phyloP scores from a whole-genome alignment of 2,329 filamentous ascomycete genomes.

The Salinomyces thailandicus region DNA sequence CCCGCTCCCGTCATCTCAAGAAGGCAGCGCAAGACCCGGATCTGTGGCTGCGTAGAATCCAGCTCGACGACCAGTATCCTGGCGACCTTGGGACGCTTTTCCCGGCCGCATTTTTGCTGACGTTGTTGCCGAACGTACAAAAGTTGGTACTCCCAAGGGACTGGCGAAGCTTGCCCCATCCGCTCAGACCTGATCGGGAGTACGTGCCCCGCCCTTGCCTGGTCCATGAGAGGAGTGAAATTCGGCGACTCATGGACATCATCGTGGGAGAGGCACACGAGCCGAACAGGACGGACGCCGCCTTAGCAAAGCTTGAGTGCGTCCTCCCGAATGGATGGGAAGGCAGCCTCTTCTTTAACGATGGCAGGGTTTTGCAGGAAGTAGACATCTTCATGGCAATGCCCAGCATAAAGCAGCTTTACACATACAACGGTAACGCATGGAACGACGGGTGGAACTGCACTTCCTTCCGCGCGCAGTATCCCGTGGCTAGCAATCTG shows the following conservation, averaged over 20 bases:
- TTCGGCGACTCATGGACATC: neutral
- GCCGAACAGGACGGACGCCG: neutral
- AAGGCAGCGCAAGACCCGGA: no score
- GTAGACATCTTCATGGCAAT: conserved; percentile 6
- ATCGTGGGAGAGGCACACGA: neutral
- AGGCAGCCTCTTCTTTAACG: no score
- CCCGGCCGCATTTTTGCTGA: no score
- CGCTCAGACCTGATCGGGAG: neutral
- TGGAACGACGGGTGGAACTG: conserved; percentile 6
- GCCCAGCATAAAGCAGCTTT: conserved; percentile 5
- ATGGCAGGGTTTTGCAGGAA: no score
- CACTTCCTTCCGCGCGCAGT: conserved; percentile 4
- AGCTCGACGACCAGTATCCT: no score
- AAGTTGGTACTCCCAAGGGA: neutral
- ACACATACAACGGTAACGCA: conserved; percentile 3
- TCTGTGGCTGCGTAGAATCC: no score
- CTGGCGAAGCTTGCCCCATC: neutral
- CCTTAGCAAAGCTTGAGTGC: conserved; percentile 4
- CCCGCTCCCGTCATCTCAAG: neutral
- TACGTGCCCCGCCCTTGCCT: no score
- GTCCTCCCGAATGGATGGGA: conserved; percentile 3
- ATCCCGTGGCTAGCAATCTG: neutral
- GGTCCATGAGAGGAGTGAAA: no score
- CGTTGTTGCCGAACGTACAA: neutral
- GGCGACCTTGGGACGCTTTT: no score